Conservation (phyloP, 2,329 filamentous ascomycete genomes). For the Botrytis aclada region DNA sequence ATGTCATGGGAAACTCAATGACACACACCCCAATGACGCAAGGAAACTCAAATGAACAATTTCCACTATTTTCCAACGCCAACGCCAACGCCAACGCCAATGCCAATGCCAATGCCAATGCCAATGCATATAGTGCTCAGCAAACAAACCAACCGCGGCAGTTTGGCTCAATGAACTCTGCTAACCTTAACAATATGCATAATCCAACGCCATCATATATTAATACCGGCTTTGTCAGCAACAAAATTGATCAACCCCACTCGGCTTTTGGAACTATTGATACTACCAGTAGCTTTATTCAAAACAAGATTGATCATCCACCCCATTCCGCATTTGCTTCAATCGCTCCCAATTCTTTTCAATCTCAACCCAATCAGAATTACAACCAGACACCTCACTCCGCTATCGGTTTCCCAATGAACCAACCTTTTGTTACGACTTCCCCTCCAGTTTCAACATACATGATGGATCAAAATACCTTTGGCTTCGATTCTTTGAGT, state of each 20-base stretch:
- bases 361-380: constrained; percentile 25
- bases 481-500: constrained; percentile 28
- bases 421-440: constrained; percentile 30
- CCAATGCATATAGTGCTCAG: constrained; percentile 25
- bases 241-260: constrained; percentile 27
- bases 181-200: constrained; percentile 22
- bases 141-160: constrained; percentile 26
- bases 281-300: constrained; percentile 23
- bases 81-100: constrained; percentile 24
- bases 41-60: constrained; percentile 25
- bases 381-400: constrained; percentile 25
- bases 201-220: constrained; percentile 26
- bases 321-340: constrained; percentile 24
- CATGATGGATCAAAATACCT: constrained; percentile 27
- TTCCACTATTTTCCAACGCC: constrained; percentile 25
- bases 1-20: constrained; percentile 27
- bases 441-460: constrained; percentile 30
- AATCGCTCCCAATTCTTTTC: constrained; percentile 26
- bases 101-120: constrained; percentile 23
- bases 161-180: constrained; percentile 26
- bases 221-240: constrained; percentile 25
- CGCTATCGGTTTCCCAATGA: constrained; percentile 26
- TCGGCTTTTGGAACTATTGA: constrained; percentile 24
- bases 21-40: constrained; percentile 24
- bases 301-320: constrained; percentile 28